Evolutionary conservation across 495 filamentous ascomycete genomes (phyloP).

Genomic region (Hyphodiscus hymeniophilus): DNA sequence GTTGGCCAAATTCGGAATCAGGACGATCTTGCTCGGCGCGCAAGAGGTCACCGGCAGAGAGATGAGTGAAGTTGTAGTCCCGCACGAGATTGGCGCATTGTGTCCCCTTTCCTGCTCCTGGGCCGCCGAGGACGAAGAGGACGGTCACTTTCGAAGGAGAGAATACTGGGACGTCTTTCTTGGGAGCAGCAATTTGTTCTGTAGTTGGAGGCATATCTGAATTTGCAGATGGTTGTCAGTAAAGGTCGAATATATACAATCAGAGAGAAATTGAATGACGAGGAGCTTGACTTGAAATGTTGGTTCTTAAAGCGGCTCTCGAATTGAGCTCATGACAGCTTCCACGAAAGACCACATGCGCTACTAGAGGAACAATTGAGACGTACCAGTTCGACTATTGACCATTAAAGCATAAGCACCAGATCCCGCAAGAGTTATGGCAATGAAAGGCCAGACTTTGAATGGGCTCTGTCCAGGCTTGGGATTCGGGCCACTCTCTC

Average conservation of each 20-base stretch:
- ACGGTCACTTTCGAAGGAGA: conserved; percentile 73
- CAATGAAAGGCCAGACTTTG: conserved; percentile 57
- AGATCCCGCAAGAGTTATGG: conserved; percentile 49
- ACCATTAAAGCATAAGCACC: conserved; percentile 56
- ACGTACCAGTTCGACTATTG: conserved; percentile 39
- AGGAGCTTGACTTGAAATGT: background rate
- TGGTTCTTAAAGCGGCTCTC: conserved; percentile 19
- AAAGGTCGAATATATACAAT: background rate
- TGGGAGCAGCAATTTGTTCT: conserved; percentile 38
- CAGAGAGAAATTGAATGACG: background rate
- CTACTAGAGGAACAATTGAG: background rate
- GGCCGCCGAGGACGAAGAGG: conserved; percentile 76
- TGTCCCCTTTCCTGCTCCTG: conserved; percentile 72
- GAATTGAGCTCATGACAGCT: conserved; percentile 3
- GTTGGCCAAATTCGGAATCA: conserved; percentile 75
- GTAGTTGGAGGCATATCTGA: conserved; percentile 30
- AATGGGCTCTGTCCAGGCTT: conserved; percentile 34
- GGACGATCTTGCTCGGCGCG: conserved; percentile 85
- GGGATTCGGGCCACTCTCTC: conserved; percentile 25
- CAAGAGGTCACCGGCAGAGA: conserved; percentile 87
- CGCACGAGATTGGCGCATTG: conserved; percentile 83
- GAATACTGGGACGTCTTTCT: conserved; percentile 63
- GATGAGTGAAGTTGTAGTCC: conserved; percentile 89
- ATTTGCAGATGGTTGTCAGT: background rate
- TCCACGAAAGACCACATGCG: background rate